phyloP scores from a whole-genome alignment of 805 yeast genomes.

The Ogataea nonfermentans region DNA sequence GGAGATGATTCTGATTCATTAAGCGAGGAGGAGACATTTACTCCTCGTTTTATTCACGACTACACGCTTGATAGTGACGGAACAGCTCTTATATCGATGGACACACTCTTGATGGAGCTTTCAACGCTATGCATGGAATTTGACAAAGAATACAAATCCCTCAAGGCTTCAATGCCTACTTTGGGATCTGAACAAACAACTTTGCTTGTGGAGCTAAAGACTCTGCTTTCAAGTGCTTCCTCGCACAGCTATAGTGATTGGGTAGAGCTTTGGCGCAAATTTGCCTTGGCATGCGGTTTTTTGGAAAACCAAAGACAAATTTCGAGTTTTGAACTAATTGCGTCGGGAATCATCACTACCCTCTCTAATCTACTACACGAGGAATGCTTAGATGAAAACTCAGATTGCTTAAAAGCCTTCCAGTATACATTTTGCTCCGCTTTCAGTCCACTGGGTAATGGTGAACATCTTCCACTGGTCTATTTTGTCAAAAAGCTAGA shows the following conservation, averaged over 20 bases:
- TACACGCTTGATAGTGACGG: slow-evolving; percentile 26
- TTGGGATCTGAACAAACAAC: slow-evolving; percentile 27
- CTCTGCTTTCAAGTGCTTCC: slow-evolving; percentile 24
- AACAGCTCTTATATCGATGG: slow-evolving; percentile 14
- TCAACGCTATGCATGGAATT: slow-evolving; percentile 21
- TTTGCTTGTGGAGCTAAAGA: slow-evolving; percentile 28
- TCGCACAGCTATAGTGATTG: slow-evolving; percentile 32
- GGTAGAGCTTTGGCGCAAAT: slow-evolving; percentile 37
- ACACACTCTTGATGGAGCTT: slow-evolving; percentile 15
- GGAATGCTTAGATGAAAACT: slow-evolving; percentile 26
- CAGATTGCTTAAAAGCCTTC: slow-evolving; percentile 44
- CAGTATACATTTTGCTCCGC: slow-evolving; percentile 38
- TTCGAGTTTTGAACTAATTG: slow-evolving; percentile 73
- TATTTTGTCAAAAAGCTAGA: slow-evolving; percentile 59
- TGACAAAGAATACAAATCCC: slow-evolving; percentile 21
- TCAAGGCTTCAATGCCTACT: slow-evolving; percentile 15
- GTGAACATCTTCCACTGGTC: slow-evolving; percentile 36
- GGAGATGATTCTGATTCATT: slow-evolving; percentile 11
- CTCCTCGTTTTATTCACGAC: slow-evolving; percentile 17
- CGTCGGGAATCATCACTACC: slow-evolving; percentile 59
- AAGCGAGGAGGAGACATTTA: slow-evolving; percentile 18
- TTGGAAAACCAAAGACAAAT: slow-evolving; percentile 29
- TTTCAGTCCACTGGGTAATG: slow-evolving; percentile 33
- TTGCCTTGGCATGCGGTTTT: slow-evolving; percentile 36
- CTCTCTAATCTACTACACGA: slow-evolving; percentile 38